Evolutionary conservation across 768 basidiomycete species (phyloP), one percentile per base, ranked within the genome.

Genomic region (Lentinus tigrinus): DNA sequence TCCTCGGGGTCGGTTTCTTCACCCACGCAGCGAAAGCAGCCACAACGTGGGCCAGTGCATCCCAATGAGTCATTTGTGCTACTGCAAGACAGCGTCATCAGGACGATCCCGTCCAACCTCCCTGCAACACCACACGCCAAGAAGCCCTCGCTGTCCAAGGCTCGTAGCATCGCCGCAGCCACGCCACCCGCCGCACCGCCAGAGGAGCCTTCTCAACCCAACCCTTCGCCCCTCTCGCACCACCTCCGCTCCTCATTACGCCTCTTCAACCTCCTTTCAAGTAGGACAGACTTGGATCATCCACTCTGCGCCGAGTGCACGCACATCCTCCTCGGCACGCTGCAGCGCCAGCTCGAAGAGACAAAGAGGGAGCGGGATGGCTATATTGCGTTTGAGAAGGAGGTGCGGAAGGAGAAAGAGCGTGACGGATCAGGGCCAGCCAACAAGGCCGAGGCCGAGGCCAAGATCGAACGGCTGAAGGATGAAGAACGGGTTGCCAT

Each of bases 231-330:
- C 34, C 76, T 91, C 61, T 89, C 90, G 39, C 85, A 89, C 71
- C 88, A 89, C 67, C 75, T 93, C 57, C 85, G 86, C 56, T 90
- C 89, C 36, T 86, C 88, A 47, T 80, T 81, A 59, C 84, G 85
- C 19, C 78, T 94, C 38, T 88, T 91, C 70, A 89, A 89, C 69
- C 71, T 92, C 28, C 78, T 93, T 43, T 90, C 91, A 13, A 82
- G 86, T 55, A 79, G 86, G 42, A 86, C 88, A 52, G 88, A 89
- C 31, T 83, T 95, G 43, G 93, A 95, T 70, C 95, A 98, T 69
- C 97, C 97, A 5, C 80, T 99, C 8, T 99, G 97, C 71, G 85
- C 89, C 0, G 96, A 98, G 67, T 99, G 97, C 72, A 93, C 95
- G 3, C 87, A 91, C 66, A 81, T 89, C 47, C 74, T 98, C 34